Evolutionary conservation across 2,329 filamentous ascomycete genomes (phyloP), one percentile per base, ranked within the genome.

Genomic region (Colletotrichum horii): DNA sequence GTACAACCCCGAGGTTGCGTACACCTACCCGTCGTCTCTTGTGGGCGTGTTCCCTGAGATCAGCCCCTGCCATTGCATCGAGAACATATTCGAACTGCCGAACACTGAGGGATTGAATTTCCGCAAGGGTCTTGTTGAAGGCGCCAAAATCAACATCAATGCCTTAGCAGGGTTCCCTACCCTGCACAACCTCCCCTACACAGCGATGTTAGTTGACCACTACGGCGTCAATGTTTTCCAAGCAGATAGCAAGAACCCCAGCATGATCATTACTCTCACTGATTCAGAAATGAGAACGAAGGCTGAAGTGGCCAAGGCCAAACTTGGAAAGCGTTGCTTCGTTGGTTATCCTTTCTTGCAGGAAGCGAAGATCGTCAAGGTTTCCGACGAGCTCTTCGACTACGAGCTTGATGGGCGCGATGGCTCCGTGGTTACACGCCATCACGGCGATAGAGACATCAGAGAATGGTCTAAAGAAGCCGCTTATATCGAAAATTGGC

Each of bases 171-270:
- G 97, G 6, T 99, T 99, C 83, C 97, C 97, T 8, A 97, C 94
- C 78, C 86, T 99, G 80, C 94, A 96, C 78, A 97, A 94, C 3
- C 86, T 99, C 55, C 94, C 95, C 1, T 96, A 97, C 83, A 93
- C 92, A 76, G 97, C 95, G 3, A 90, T 92, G 72, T 88, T 98
- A 24, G 81, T 87, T 11, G 83, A 86, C 64, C 95, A 93, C 11
- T 98, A 98, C 79, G 96, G 96, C 4, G 95, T 99, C 76, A 97
- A 93, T 77, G 95, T 99, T 38, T 99, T 99, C 87, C 96, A 98
- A 82, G 93, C 96, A 79, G 97, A 98, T 79, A 98, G 96, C 83
- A 93, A 95, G 66, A 98, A 98, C 81, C 96, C 98, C 84, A 99
- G 96, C 84, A 96, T 98, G 92, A 92, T 98, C 28, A 91, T 98